Base-by-base conservation (phyloP, 2,329 filamentous ascomycete species). In the Colletotrichum tropicale region DNA sequence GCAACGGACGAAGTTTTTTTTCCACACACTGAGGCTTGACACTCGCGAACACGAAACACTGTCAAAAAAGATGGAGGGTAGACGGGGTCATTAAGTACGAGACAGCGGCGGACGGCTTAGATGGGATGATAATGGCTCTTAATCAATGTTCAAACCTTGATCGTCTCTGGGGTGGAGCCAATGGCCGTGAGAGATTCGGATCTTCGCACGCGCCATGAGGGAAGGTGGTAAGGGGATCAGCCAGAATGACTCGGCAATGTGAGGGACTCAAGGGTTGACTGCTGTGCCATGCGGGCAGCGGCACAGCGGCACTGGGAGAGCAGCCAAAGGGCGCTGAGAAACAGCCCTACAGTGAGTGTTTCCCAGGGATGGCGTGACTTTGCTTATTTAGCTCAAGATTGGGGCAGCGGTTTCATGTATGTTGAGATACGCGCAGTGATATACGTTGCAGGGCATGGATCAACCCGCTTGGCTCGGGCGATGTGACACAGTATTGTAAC, bases 91-190 rank as follows among this genome's bases (percentile, higher is more conserved):
- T 70, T 62, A 70, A 64, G 56, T 66, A 28, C 38, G 55, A 66
- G 60, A 66, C 36, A 61, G 16, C 64, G 43, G 64, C 43, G 16
- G 69, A 62, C 16, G 58, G 26, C 43, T 58, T n/a, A 64, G 58
- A 75, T 60, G 58, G 43, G 62, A 68, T 61, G 58, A 15, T 61
- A 34, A 32, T 61, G 8, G 16, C 43, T 65, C 8, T 65, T 56
- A 30, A 62, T 62, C 69, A 60, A 60, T 38, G 32, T 68, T 65
- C 26, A 73, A 75, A 75, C 70, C 58, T 73, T 73, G 64, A 65
- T 16, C 66, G 70, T 73, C 73, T 69, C 67, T 75, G 64, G 26
- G 24, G 69, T 75, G 73, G 73, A 75, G 64, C 70, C 70, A 75
- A 75, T 67, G 64, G 32, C 32, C 34, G n/a, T 65, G 43, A 69